Evolutionary conservation across 495 filamentous ascomycete species (phyloP).

Genomic region (Xylaria curta): DNA sequence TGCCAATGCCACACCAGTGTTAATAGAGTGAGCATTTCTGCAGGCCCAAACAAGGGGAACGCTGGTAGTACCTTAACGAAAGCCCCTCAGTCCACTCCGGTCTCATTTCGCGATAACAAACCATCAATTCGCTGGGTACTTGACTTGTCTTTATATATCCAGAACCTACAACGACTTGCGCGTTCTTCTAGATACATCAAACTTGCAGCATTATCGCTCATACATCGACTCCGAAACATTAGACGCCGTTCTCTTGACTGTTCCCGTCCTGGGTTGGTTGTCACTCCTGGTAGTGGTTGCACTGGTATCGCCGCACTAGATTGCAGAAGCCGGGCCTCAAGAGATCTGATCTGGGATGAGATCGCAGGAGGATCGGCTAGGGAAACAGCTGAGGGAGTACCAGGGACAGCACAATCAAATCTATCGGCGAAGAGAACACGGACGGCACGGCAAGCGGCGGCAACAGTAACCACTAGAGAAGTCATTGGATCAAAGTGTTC

Average conservation of each 20-base stretch:
- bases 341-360: conserved; percentile 14
- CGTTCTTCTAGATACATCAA: neutral
- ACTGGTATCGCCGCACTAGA: conserved; percentile 13
- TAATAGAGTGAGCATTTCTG: conserved; percentile 2
- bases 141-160: conserved; percentile 6
- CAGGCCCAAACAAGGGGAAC: conserved; percentile 23
- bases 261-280: neutral
- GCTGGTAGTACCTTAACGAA: conserved; percentile 27
- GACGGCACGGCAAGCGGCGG: neutral
- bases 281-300: neutral
- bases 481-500: neutral
- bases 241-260: conserved; percentile 5
- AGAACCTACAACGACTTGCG: conserved; percentile 1
- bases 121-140: conserved; percentile 17
- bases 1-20: conserved; percentile 8
- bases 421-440: neutral
- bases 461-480: neutral
- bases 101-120: conserved; percentile 18
- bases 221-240: neutral
- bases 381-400: conserved; percentile 10
- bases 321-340: conserved; percentile 5
- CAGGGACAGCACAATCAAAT: conserved; percentile 3
- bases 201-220: conserved; percentile 3
- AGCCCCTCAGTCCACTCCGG: conserved; percentile 22
- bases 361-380: conserved; percentile 13